Percentiles rank a stretch among this genome's conserved stretches.
phyloP scores from a whole-genome alignment of 169 alveolate species.

The Besnoitia besnoiti region DNA sequence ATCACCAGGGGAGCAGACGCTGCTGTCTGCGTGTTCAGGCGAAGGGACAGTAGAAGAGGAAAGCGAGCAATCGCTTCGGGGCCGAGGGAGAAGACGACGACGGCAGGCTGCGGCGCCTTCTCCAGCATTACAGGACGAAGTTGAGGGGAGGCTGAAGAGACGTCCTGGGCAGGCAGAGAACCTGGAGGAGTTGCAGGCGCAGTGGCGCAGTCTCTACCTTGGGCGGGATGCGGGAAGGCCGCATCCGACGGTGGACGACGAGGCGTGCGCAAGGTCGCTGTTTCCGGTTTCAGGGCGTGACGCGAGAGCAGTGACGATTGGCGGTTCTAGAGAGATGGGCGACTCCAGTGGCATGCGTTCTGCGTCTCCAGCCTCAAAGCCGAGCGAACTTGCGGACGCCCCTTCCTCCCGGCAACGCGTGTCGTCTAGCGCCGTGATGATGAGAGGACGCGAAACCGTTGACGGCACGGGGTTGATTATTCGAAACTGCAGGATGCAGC shows the following conservation, averaged over 20 bases:
- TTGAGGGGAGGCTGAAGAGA: not conserved
- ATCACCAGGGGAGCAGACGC: not conserved
- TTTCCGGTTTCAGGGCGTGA: not conserved
- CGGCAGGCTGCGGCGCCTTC: not conserved
- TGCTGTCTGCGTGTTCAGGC: not conserved
- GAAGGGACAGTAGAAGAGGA: not conserved
- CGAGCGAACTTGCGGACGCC: no score
- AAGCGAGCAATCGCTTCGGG: not conserved
- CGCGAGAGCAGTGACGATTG: no score
- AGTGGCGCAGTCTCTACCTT: not conserved
- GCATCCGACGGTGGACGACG: not conserved
- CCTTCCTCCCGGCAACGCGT: not conserved
- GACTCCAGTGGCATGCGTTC: no score
- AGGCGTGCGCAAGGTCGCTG: not conserved
- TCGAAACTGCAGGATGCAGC: not conserved
- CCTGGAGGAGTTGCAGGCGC: not conserved
- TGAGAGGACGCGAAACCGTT: not conserved
- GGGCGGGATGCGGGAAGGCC: not conserved
- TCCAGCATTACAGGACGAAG: not conserved
- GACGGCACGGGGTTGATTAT: conserved; percentile 18
- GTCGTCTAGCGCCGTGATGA: not conserved
- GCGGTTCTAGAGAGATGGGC: no score
- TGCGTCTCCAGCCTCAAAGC: no score
- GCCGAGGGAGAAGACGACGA: not conserved
- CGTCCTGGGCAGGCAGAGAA: not conserved